Base-by-base conservation (phyloP, 2,329 filamentous ascomycete genomes). In the Emergomyces africanus region DNA sequence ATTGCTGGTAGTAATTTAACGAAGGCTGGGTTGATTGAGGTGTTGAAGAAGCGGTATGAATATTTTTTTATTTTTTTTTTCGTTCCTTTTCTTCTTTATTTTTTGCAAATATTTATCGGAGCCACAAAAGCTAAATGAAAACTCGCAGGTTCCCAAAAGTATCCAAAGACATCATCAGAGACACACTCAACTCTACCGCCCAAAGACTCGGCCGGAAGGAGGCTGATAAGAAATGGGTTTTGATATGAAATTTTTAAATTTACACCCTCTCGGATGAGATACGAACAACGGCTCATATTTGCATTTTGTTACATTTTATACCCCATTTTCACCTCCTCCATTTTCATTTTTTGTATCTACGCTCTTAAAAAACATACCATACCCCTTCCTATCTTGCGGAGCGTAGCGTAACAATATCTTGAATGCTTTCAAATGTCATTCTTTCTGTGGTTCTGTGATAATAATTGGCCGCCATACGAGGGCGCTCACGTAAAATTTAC, bases 1-100 rank as follows among this genome's bases (percentile, higher is more conserved):
- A 79, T 95, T n/a, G 73, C 84, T 55, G 87, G 84, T 20, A 87
- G 83, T 62, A 81, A 87, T 72, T 76, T 90, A 54, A 88, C 83
- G 44, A 94, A 94, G 73, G 72, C 84, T 1, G 89, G 87, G 8
- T 74, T 94, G 65, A 78, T 89, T 9, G 89, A 92, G 70, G 79
- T 87, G 5, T 72, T 95, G 61, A 89, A 90, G 71, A 85, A 87
- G 68, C 79, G 83, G 76, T 82, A 71, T 61, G 76, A 66, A n/a
- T n/a, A n/a, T n/a, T n/a, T 23, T 42, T 14, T 1, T 8, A 2
- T 18, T 33, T 8, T 23, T 48, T 39, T 30, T 1, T 14, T n/a
- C 8, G 10, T 1, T 44, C 25, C 2, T 44, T 23, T 28, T 48
- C 10, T 9, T 20, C 2, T 20, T 44, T 3, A 20, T 20, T 44